Evolutionary conservation across 495 filamentous ascomycete genomes (phyloP), one percentile per base, ranked within the genome.

Genomic region (Daldinia caldariorum): DNA sequence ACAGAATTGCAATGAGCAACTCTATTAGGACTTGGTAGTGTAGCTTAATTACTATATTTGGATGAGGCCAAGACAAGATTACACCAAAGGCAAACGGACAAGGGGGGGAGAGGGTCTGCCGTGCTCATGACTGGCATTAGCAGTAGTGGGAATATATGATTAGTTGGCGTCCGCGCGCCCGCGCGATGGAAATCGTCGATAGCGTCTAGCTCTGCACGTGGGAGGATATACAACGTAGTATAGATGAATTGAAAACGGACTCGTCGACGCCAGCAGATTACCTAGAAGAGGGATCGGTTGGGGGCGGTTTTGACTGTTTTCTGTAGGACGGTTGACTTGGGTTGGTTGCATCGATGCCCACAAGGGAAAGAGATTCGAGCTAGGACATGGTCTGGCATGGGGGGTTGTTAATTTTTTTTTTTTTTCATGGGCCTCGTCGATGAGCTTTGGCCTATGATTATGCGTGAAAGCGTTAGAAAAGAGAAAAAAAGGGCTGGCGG

Each of bases 301-400:
- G 65, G 70, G 70, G 63, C 70, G 41, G 53, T 47, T 57, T 58
- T 61, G 64, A 61, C 64, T 59, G 32, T 55, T 65, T 72, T 72
- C 64, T 72, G 70, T 65, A 72, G 50, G 32, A 60, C 13, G 49
- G 49, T 32, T 58, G 65, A 64, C 67, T 65, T 31, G 14, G 49
- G 49, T 32, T 58, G 70, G 70, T 72, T 65, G 37, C 70, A 68
- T 65, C 60, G 56, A 35, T 14, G 56, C 70, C 70, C 37, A 50
- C 20, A 61, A 58, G 56, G 70, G 70, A 72, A 72, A 72, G 70
- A 68, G 70, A 72, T 72, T 72, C 64, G 70, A 68, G 69, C 63
- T 63, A 58, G 18, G 66, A 29, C 59, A 49, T 37, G 50, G 58
- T 4, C 26, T 20, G 54, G 32, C 49, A 26, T 22, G 20, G 49